phyloP scores from a whole-genome alignment of 2,329 filamentous ascomycete species.

The Paraphoma chrysanthemicola region DNA sequence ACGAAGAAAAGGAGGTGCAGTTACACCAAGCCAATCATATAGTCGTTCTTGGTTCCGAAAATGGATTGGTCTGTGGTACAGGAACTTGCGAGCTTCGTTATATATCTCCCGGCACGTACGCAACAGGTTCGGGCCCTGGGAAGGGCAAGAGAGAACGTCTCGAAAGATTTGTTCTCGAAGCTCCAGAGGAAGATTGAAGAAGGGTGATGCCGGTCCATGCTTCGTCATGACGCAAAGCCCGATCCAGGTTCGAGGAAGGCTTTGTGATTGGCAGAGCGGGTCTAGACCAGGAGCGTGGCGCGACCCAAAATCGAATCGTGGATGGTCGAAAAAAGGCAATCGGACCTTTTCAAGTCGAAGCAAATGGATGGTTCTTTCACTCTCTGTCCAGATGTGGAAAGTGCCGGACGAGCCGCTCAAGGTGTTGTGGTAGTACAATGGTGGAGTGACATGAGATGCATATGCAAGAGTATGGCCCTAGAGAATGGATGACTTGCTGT shows the following conservation, averaged over 20 bases:
- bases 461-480: background rate
- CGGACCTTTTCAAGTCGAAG: background rate
- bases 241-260: too few species aligned
- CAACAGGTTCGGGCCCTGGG: constrained; percentile 27
- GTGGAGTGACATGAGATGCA: background rate
- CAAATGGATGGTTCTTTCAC: background rate
- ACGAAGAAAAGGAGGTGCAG: constrained; percentile 18
- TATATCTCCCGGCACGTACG: constrained; percentile 35
- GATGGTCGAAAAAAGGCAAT: background rate
- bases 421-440: background rate
- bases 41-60: constrained; percentile 32
- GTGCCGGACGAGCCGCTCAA: background rate
- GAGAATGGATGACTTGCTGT: too few species aligned
- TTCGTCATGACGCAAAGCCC: background rate
- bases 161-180: constrained; percentile 40
- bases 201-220: background rate
- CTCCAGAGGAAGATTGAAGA: constrained; percentile 32
- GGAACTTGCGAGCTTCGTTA: constrained; percentile 33
- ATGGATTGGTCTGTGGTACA: constrained; percentile 37
- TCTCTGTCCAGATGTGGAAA: background rate
- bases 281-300: background rate
- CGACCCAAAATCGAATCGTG: background rate
- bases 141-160: constrained; percentile 25
- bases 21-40: constrained; percentile 28
- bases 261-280: too few species aligned